These are phyloP conservation scores for Aspergillus phoenicis DNA, from an alignment of 2,329 filamentous ascomycete species.

Conservation along the genomic window DNA sequence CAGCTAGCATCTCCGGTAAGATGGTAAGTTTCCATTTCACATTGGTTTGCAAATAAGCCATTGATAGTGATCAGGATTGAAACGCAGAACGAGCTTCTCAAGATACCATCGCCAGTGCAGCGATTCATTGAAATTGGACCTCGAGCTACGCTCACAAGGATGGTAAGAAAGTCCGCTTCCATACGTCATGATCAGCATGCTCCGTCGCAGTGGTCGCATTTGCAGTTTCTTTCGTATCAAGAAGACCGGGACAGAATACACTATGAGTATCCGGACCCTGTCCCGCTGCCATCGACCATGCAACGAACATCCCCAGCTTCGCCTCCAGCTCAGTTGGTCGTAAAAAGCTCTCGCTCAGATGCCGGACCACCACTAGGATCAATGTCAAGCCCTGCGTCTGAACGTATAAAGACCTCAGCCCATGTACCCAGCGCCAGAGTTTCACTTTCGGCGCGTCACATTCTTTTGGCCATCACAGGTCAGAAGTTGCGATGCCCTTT, in stretches of 20 bases:
- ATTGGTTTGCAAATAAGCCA: neutral
- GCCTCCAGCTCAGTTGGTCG: neutral
- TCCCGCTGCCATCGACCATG: neutral
- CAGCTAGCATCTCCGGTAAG: slow-evolving; percentile 32
- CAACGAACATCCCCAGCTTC: neutral
- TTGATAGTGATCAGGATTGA: slow-evolving; percentile 36
- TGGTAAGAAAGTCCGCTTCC: slow-evolving; percentile 41
- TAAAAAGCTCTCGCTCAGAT: neutral
- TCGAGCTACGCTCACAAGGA: slow-evolving; percentile 38
- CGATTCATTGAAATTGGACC: slow-evolving; percentile 46
- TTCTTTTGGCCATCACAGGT: slow-evolving; percentile 19
- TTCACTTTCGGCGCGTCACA: slow-evolving; percentile 16
- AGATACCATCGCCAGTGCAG: slow-evolving; percentile 26
- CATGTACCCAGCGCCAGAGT: slow-evolving; percentile 10
- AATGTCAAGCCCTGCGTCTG: slow-evolving; percentile 4
- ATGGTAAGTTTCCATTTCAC: slow-evolving; percentile 18
- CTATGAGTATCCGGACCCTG: slow-evolving; percentile 11
- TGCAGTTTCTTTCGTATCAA: slow-evolving; percentile 30
- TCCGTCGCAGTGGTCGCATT: slow-evolving; percentile 20
- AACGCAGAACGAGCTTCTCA: slow-evolving; percentile 41
- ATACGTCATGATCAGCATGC: slow-evolving; percentile 25
- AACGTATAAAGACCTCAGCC: neutral
- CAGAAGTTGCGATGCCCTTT: slow-evolving; percentile 23
- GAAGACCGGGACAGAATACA: slow-evolving; percentile 18
- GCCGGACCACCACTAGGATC: neutral